Base-by-base conservation (phyloP, 441 rosid genomes). In the Gossypium davidsonii region DNA sequence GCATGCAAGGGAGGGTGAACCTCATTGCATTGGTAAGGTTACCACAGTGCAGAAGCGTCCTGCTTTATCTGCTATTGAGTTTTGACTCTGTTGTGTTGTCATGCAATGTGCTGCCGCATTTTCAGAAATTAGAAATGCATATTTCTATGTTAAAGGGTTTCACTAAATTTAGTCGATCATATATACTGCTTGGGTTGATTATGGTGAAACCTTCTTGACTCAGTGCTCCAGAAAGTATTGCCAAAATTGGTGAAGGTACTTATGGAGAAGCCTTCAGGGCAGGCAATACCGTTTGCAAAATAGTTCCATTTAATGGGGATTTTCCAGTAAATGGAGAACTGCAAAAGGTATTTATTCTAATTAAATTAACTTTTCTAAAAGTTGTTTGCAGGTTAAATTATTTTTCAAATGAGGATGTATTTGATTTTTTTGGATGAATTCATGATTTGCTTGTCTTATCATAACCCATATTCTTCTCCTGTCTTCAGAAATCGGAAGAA, bases 181-280 rank as follows among this genome's bases (percentile, higher is more conserved):
- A 68, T 34, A 55, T 65, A 67, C 52, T 67, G 72, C 66, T 51
- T 69, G 31, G 64, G 57, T 70, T 81, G 37, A 78, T 73, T 28
- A 65, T 57, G 52, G 42, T 70, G 59, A 49, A 70, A 71, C 68
- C 73, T 74, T 74, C 49, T 79, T 73, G 58, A 37, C 34, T 49
- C 88, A 94, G 98, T 87, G 84, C 84, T 69, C 93, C 92, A 31
- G 76, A 87, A 77, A 76, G 78, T 79, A 88, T 95, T 75, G 75
- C 72, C 75, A 95, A 95, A 87, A 79, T 95, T 75, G 99, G 99
- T 65, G 99, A 95, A 87, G 99, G 99, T 70, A 95, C 98, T 42
- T 95, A 79, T 78, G 99, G 99, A 75, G 99, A 95, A 83, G 99
- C 96, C 76, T 92, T 91, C 73, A 79, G 79, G 72, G 92, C 89